Evolutionary conservation across 2,329 filamentous ascomycete genomes (phyloP).

Genomic region (Microsporum canis): DNA sequence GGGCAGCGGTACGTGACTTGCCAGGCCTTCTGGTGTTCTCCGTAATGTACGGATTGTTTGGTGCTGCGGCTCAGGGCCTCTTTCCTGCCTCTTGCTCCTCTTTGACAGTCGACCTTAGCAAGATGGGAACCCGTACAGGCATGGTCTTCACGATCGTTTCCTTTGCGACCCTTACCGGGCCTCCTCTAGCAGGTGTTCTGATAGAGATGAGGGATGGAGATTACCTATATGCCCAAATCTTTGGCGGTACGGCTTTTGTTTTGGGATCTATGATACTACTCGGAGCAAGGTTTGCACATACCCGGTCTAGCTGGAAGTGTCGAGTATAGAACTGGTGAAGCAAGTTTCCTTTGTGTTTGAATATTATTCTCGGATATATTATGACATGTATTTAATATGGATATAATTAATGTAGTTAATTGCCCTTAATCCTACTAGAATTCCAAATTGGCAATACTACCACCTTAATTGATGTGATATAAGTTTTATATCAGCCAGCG

Average conservation of each 20-base stretch:
- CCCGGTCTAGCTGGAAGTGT: not conserved
- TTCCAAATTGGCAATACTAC: too few species aligned
- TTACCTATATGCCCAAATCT: conserved; percentile 44
- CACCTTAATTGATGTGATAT: too few species aligned
- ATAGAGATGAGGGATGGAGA: conserved; percentile 35
- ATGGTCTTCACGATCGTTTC: conserved; percentile 45
- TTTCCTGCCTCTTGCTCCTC: conserved; percentile 53
- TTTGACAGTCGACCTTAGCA: conserved; percentile 43
- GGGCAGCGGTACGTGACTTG: conserved; percentile 46
- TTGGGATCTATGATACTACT: conserved; percentile 34
- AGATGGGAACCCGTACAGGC: conserved; percentile 45
- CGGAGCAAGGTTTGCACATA: conserved; percentile 29
- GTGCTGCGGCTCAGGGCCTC: conserved; percentile 52
- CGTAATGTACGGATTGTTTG: conserved; percentile 52
- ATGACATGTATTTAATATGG: too few species aligned
- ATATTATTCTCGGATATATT: not conserved
- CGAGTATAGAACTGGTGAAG: not conserved
- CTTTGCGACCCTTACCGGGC: conserved; percentile 43
- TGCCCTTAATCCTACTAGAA: too few species aligned
- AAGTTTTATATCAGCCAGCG: too few species aligned
- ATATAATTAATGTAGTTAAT: too few species aligned
- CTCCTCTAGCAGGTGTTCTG: conserved; percentile 44
- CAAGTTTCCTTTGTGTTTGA: not conserved
- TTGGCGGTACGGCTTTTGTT: conserved; percentile 37
- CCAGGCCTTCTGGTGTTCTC: conserved; percentile 51